Evolutionary conservation across 768 basidiomycete genomes (phyloP).

Genomic region (Collybia mongolica): DNA sequence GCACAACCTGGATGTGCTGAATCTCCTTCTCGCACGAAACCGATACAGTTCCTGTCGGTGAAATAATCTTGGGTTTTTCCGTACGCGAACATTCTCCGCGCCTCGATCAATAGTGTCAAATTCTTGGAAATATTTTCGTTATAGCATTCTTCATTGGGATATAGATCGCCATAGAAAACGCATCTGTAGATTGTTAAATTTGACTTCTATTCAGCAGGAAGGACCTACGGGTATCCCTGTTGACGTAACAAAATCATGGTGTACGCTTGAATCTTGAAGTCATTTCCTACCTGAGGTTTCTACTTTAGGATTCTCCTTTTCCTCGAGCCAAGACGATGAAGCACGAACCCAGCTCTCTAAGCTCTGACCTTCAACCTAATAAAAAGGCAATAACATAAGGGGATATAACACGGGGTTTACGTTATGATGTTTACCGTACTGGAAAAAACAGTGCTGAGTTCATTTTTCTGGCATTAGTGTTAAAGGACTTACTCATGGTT

Average conservation of each 20-base stretch:
- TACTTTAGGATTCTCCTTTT: no score
- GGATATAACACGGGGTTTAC: neutral
- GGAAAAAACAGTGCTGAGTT: neutral
- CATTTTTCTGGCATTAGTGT: no score
- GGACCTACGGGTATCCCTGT: slow-evolving; percentile 70
- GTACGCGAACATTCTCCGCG: slow-evolving; percentile 66
- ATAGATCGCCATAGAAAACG: slow-evolving; percentile 86
- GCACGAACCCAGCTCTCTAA: slow-evolving; percentile 78
- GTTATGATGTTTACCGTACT: slow-evolving; percentile 56
- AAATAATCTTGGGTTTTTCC: slow-evolving; percentile 65
- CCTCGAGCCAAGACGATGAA: neutral
- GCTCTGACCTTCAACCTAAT: slow-evolving; percentile 61
- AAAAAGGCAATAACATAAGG: neutral
- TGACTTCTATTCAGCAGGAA: neutral
- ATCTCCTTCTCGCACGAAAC: slow-evolving; percentile 72
- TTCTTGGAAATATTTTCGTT: slow-evolving; percentile 48
- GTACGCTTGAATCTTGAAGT: slow-evolving; percentile 83
- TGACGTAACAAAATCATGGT: slow-evolving; percentile 72
- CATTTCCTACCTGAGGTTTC: slow-evolving; percentile 51
- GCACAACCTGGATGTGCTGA: slow-evolving; percentile 56
- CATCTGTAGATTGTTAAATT: slow-evolving; percentile 46
- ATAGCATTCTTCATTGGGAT: slow-evolving; percentile 69
- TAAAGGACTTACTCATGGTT: slow-evolving; percentile 74
- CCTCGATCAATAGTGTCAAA: slow-evolving; percentile 54
- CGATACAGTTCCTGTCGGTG: slow-evolving; percentile 61